Evolutionary conservation across 2,329 filamentous ascomycete species (phyloP).

Genomic region (Curvularia spicifera): DNA sequence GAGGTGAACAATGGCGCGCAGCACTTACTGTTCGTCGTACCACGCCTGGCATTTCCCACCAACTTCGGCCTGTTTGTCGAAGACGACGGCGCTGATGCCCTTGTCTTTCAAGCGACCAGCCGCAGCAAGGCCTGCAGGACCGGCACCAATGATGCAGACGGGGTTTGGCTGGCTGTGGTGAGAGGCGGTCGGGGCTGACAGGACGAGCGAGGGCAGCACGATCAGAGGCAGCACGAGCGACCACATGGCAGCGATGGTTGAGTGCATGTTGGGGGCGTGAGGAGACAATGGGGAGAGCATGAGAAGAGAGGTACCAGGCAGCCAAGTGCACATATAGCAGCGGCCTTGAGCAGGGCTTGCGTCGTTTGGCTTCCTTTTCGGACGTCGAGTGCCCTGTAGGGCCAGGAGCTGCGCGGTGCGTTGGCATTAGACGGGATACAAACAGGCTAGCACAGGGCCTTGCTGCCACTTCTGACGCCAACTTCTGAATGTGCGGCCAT

Average conservation of each 20-base stretch:
- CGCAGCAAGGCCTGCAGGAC: conserved; percentile 46
- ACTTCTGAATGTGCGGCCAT: conserved; percentile 26
- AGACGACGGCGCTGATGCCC: conserved; percentile 46
- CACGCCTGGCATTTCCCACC: conserved; percentile 50
- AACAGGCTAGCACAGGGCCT: conserved; percentile 27
- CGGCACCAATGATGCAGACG: conserved; percentile 50
- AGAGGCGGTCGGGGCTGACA: conserved; percentile 34
- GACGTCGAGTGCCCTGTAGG: conserved; percentile 17
- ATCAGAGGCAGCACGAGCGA: conserved; percentile 33
- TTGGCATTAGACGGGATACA: conserved; percentile 36
- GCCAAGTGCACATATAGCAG: conserved; percentile 26
- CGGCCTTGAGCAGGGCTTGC: conserved; percentile 15
- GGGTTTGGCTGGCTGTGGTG: conserved; percentile 35
- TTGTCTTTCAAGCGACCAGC: conserved; percentile 44
- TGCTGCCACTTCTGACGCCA: conserved; percentile 39
- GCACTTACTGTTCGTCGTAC: conserved; percentile 48
- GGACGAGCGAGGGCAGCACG: conserved; percentile 30
- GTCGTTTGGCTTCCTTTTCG: conserved; percentile 17
- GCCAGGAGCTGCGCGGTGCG: conserved; percentile 47
- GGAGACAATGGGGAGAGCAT: conserved; percentile 13
- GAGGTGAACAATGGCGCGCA: conserved; percentile 25
- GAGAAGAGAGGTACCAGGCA: conserved; percentile 28
- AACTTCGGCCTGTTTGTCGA: conserved; percentile 45
- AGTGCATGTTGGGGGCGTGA: not conserved
- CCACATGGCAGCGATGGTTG: conserved; percentile 20